Evolutionary conservation across 1,284 basidiomycete genomes (phyloP), one percentile per base, ranked within the genome.

Genomic region (Porogramme epimiltina): DNA sequence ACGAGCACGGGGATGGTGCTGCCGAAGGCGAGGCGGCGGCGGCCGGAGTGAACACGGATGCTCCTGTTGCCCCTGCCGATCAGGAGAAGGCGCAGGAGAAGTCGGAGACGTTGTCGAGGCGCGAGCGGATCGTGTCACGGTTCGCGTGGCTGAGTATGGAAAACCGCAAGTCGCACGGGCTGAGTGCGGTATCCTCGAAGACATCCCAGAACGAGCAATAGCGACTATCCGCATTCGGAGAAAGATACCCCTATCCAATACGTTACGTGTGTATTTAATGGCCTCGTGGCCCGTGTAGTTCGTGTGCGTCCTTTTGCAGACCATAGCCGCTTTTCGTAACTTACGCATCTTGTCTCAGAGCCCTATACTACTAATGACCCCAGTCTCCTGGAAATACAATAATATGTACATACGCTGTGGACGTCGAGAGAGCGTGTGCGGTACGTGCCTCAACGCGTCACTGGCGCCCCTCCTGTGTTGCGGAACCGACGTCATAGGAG

Each of bases 121-220:
- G 57, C 42, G 61, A 63, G 54, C 55, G 45, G 49, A 59, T 62
- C 9, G 42, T 59, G 42, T 67, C 65, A 22, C 54, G 47, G 46
- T 66, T 67, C 40, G 61, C 65, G n/a, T 56, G 60, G 48, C 56
- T 68, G 13, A 55, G 61, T n/a, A 23, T 60, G 19, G 59, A 66
- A 42, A 61, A 46, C 34, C 56, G 59, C 40, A 66, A 64, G 52
- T 54, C 45, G 16, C 47, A 39, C 0, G 48, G 52, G 18, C n/a
- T 49, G 10, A 33, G 18, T 13, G 43, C 45, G 5, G 6, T 13
- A 31, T 31, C 28, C 8, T 13, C 28, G 8, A 31, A 31, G 28
- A 38, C 48, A 22, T 20, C 33, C 26, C 40, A 34, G 16, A 37
- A 1, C 2, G 45, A 42, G 42, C 50, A 55, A 42, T 58, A 41